Percentiles rank a stretch among this genome's conserved stretches.
These are phyloP conservation scores for Hygrophoropsis aurantiaca DNA, from an alignment of 768 basidiomycete genomes.

Conservation along the genomic window DNA sequence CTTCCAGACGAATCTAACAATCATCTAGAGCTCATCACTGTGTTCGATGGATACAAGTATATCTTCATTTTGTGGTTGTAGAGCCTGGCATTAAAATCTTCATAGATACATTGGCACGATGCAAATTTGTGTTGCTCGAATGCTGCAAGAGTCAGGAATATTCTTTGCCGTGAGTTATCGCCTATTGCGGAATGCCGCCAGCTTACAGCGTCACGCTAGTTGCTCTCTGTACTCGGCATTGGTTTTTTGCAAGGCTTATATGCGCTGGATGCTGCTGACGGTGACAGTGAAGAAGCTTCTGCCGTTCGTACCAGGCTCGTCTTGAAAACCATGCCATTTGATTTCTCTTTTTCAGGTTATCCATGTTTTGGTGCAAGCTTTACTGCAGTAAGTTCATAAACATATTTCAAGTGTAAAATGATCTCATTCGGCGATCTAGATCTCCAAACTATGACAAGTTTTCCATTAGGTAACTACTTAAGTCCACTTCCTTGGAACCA, in stretches of 20 bases:
- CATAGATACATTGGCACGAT: constrained; percentile 83
- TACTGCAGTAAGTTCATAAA: constrained; percentile 64
- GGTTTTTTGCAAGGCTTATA: constrained; percentile 88
- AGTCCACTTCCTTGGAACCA: not conserved
- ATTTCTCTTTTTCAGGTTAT: constrained; percentile 48
- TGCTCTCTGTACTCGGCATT: constrained; percentile 76
- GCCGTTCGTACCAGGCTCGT: constrained; percentile 35
- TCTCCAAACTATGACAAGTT: constrained; percentile 69
- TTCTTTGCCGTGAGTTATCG: constrained; percentile 73
- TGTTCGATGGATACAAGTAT: constrained; percentile 81
- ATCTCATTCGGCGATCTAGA: constrained; percentile 31
- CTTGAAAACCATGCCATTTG: not conserved
- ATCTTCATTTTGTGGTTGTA: not conserved
- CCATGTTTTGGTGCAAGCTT: constrained; percentile 73
- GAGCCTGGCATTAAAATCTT: not conserved
- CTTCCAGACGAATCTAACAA: constrained; percentile 1
- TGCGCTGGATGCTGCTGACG: constrained; percentile 90
- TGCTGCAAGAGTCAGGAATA: constrained; percentile 91
- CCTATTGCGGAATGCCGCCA: not conserved
- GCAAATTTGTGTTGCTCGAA: constrained; percentile 91
- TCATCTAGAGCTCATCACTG: constrained; percentile 64
- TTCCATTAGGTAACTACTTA: constrained; percentile 38
- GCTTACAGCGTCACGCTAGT: constrained; percentile 38
- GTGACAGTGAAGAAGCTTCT: constrained; percentile 53
- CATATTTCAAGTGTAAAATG: not conserved